These are phyloP conservation scores for Nothophoma quercina DNA, from an alignment of 2,329 filamentous ascomycete genomes.

Conservation along the genomic window DNA sequence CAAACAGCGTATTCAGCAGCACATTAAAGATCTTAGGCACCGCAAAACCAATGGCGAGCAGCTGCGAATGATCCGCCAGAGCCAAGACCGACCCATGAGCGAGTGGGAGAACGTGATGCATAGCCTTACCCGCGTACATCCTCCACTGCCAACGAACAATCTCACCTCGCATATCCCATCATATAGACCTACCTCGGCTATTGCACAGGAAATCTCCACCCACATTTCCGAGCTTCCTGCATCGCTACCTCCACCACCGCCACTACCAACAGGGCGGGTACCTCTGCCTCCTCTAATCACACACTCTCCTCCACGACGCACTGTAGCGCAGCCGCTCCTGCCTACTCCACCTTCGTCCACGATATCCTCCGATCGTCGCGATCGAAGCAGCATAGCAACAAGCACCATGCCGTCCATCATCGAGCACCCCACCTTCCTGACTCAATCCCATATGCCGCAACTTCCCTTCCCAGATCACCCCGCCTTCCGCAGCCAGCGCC, in stretches of 20 bases:
- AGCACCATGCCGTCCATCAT: slow-evolving; percentile 44
- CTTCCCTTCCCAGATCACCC: slow-evolving; percentile 25
- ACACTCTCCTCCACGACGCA: slow-evolving; percentile 29
- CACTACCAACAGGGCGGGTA: slow-evolving; percentile 6
- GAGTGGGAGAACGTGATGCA: slow-evolving; percentile 49
- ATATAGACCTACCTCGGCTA: slow-evolving; percentile 27
- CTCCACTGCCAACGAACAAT: slow-evolving; percentile 28
- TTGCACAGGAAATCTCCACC: slow-evolving; percentile 29
- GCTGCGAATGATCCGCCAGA: slow-evolving; percentile 46
- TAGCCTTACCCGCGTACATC: slow-evolving; percentile 36
- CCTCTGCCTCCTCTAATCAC: slow-evolving; percentile 22
- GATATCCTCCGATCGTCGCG: slow-evolving; percentile 28
- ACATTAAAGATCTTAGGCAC: slow-evolving; percentile 54
- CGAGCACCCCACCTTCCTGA: slow-evolving; percentile 29
- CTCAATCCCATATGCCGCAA: slow-evolving; percentile 6
- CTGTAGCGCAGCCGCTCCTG: slow-evolving; percentile 40
- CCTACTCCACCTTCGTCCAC: slow-evolving; percentile 42
- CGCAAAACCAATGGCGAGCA: slow-evolving; percentile 47
- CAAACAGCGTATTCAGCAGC: slow-evolving; percentile 52
- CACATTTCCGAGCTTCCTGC: slow-evolving; percentile 32
- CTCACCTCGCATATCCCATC: slow-evolving; percentile 43
- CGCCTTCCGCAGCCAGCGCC: slow-evolving; percentile 4
- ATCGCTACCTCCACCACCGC: too few relatives aligned
- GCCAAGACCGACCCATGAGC: slow-evolving; percentile 52
- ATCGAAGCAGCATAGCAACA: slow-evolving; percentile 34